These are phyloP conservation scores for Aspergillus luchuensis DNA, from an alignment of 2,329 filamentous ascomycete genomes.

Conservation along the genomic window DNA sequence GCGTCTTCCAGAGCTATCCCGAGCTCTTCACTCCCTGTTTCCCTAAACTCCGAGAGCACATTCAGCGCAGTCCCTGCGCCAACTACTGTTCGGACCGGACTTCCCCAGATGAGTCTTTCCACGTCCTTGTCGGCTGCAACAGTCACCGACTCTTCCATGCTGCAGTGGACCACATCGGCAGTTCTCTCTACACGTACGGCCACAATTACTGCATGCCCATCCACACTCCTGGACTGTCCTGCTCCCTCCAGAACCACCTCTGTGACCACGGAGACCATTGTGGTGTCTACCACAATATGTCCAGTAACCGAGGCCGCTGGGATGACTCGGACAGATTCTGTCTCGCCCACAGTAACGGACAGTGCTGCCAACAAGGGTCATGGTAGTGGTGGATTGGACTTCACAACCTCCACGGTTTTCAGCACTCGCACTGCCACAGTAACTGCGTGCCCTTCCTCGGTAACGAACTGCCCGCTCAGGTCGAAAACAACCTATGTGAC, in stretches of 20 bases:
- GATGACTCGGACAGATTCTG: not conserved
- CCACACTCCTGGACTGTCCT: not conserved
- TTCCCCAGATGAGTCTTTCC: not conserved
- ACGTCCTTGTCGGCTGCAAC: not conserved
- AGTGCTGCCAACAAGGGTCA: not conserved
- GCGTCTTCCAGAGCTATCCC: not conserved
- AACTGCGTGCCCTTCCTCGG: slow-evolving; percentile 28
- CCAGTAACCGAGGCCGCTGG: not conserved
- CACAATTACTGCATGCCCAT: slow-evolving; percentile 3
- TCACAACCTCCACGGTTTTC: slow-evolving; percentile 27
- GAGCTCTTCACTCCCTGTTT: not conserved
- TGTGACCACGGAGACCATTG: slow-evolving; percentile 1
- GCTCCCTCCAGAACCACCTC: not conserved
- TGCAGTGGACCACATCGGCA: not conserved
- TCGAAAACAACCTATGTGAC: slow-evolving; percentile 21
- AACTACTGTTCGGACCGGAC: too few relatives aligned
- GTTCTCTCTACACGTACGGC: not conserved
- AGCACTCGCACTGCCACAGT: slow-evolving; percentile 28
- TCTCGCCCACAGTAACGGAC: not conserved
- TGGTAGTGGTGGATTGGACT: not conserved
- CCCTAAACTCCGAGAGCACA: not conserved
- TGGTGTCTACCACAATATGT: slow-evolving; percentile 1
- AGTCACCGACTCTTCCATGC: not conserved
- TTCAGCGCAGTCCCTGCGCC: not conserved
- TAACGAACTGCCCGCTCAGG: slow-evolving; percentile 31